phyloP scores from a whole-genome alignment of 2,329 filamentous ascomycete genomes.

The Hymenoscyphus infarciens region DNA sequence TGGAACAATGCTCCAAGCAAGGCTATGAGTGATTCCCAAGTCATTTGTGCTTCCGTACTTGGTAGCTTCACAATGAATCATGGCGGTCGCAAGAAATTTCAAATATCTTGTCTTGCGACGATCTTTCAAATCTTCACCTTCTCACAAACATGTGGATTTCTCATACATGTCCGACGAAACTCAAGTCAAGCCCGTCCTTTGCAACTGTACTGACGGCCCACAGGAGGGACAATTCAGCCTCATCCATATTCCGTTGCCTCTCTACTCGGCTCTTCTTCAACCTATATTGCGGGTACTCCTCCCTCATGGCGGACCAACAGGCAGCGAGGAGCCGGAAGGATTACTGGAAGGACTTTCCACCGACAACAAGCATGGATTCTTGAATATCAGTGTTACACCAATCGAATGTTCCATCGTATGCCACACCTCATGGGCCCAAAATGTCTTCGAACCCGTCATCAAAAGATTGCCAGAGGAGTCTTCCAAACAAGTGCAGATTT shows the following conservation, averaged over 20 bases:
- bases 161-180: slow-evolving; percentile 16
- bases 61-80: slow-evolving; percentile 10
- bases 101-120: slow-evolving; percentile 12
- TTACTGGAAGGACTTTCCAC: slow-evolving; percentile 46
- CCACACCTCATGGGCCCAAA: slow-evolving; percentile 67
- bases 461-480: slow-evolving; percentile 54
- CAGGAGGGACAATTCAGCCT: slow-evolving; percentile 85
- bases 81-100: slow-evolving; percentile 14
- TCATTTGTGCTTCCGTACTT: background rate
- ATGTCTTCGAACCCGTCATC: slow-evolving; percentile 72
- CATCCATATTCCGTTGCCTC: slow-evolving; percentile 80
- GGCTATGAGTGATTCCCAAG: slow-evolving; percentile 5
- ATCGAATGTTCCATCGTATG: slow-evolving; percentile 93
- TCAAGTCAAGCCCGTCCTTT: slow-evolving; percentile 23
- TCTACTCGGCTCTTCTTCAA: slow-evolving; percentile 77
- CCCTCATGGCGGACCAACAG: slow-evolving; percentile 48
- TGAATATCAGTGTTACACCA: slow-evolving; percentile 90
- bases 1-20: background rate
- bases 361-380: slow-evolving; percentile 68
- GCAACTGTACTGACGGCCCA: slow-evolving; percentile 24
- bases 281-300: slow-evolving; percentile 83
- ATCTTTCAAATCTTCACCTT: slow-evolving; percentile 5
- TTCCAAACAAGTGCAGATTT: slow-evolving; percentile 63
- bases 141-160: slow-evolving; percentile 12
- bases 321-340: slow-evolving; percentile 35